Percentiles rank a stretch among this genome's conserved stretches.
These are phyloP conservation scores for Pleurotus giganteus DNA, from an alignment of 768 basidiomycete species.

Conservation along the genomic window DNA sequence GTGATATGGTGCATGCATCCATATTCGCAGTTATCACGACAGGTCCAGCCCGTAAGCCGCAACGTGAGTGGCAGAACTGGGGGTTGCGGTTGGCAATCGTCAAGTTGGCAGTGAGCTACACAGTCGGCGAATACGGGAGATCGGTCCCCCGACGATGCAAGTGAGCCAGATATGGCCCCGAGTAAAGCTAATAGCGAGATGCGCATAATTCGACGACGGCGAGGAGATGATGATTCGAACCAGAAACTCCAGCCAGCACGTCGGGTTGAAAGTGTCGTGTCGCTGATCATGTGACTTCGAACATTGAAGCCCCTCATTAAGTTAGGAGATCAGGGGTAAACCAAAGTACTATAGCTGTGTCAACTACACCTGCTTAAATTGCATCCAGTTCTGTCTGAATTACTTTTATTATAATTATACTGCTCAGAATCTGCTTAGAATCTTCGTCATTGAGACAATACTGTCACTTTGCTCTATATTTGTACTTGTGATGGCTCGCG, in stretches of 20 bases:
- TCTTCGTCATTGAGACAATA: no score
- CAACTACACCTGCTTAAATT: no score
- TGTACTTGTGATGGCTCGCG: not conserved
- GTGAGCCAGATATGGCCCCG: not conserved
- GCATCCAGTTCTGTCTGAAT: no score
- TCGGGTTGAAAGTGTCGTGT: no score
- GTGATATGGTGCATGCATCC: conserved; percentile 82
- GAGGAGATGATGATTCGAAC: not conserved
- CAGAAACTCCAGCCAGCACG: not conserved
- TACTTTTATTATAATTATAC: no score
- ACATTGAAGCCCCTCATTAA: no score
- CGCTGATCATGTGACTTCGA: no score
- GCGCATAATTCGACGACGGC: not conserved
- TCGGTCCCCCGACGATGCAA: conserved; percentile 65
- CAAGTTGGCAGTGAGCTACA: conserved; percentile 39
- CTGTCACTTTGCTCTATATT: not conserved
- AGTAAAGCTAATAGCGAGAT: not conserved
- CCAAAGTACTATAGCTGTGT: no score
- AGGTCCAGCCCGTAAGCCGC: conserved; percentile 81
- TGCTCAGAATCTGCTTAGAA: no score
- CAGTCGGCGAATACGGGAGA: conserved; percentile 52
- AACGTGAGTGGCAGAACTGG: conserved; percentile 48
- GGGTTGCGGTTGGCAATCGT: conserved; percentile 38
- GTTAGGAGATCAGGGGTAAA: no score
- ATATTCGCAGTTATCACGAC: conserved; percentile 86